phyloP scores from a whole-genome alignment of 2,329 filamentous ascomycete genomes.

The Nemania sp. region DNA sequence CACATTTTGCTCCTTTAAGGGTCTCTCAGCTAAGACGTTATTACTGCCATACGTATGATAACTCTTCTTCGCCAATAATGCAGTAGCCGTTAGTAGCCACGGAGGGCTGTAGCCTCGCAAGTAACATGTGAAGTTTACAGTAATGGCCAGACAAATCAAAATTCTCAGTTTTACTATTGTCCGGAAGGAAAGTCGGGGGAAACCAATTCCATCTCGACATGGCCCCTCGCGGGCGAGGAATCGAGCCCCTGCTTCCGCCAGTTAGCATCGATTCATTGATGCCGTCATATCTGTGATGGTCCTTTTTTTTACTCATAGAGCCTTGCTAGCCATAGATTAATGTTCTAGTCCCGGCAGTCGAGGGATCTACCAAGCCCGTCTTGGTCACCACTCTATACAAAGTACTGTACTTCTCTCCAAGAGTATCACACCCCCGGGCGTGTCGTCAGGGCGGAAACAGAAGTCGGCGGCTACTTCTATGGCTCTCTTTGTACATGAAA shows the following conservation, averaged over 20 bases:
- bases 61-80: background rate
- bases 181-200: background rate
- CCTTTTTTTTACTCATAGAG: background rate
- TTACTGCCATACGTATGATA: background rate
- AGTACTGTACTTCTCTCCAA: slow-evolving; percentile 8
- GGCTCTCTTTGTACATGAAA: slow-evolving; percentile 16
- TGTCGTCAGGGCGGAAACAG: background rate
- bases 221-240: slow-evolving; percentile 4
- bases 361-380: slow-evolving; percentile 18
- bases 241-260: background rate
- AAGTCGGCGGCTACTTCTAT: background rate
- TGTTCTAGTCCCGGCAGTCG: slow-evolving; percentile 14
- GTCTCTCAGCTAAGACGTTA: background rate
- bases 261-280: background rate
- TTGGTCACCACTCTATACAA: slow-evolving; percentile 6
- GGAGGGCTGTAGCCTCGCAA: background rate
- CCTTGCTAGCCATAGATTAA: background rate
- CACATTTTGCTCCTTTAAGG: background rate
- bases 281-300: slow-evolving; percentile 15
- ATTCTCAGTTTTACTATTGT: background rate
- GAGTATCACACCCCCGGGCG: slow-evolving; percentile 19
- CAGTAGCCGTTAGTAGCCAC: background rate
- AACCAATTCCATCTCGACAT: background rate
- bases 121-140: background rate
- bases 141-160: background rate